Evolutionary conservation across 768 basidiomycete genomes (phyloP), one percentile per base, ranked within the genome.

Genomic region (Jaapia argillacea): DNA sequence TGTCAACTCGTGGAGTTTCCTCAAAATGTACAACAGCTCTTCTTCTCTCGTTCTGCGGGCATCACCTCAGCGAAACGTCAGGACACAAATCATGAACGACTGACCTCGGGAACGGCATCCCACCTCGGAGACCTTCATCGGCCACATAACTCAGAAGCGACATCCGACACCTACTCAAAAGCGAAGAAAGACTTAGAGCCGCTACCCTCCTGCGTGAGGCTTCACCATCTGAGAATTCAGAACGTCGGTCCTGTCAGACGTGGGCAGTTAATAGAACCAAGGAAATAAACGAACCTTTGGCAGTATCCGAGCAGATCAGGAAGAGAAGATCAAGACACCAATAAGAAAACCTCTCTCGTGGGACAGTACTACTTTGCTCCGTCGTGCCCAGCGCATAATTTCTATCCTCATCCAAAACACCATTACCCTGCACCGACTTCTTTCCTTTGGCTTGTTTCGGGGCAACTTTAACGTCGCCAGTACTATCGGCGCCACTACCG

Each of bases 261-360:
- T 33, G n/a, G 27, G 20, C 4, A 18, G 1, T 4, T 20, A 31
- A 22, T 23, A 26, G 13, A n/a, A n/a, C n/a, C n/a, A n/a, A n/a
- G n/a, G n/a, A n/a, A n/a, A n/a, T 24, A 37, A 4, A 46, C 65
- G 23, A 46, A 81, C 85, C 83, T 61, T 67, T 70, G 1, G 74
- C 76, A 1, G 68, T 65, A 51, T 79, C 64, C 0, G 85, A 84
- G 52, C 86, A 92, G 24, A 92, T 69, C 49, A 85, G 56, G 59
- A 93, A 92, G 25, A 94, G 58, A 7, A 92, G 63, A 53, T 94
- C 90, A 44, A 93, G 82, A 55, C 86, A 91, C 90, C 90, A 93
- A 63, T 88, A 92, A 5, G 86, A 81, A 57, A 93, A 93, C 5
- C 88, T 71, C 58, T 93, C 91, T 28, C 90, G 67, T 1, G 84